Conservation (phyloP, 129 eudicot genomes). For the Dittrichia graveolens region DNA sequence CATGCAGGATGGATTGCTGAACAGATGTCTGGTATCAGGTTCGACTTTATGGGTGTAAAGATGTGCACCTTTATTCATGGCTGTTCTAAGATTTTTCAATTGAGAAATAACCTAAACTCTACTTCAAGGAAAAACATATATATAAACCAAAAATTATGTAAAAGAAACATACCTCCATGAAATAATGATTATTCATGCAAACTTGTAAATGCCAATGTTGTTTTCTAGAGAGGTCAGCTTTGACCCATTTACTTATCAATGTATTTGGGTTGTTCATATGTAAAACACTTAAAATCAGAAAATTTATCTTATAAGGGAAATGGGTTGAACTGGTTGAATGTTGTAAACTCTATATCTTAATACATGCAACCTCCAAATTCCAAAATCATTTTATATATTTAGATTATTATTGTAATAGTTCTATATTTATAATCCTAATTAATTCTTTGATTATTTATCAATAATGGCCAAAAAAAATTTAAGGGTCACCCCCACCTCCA, state of each 20-base stretch:
- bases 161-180: background rate
- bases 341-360: background rate
- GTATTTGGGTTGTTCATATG: background rate
- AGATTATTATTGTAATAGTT: background rate
- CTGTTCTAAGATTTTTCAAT: background rate
- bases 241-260: background rate
- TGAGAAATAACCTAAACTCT: background rate
- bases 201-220: background rate
- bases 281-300: background rate
- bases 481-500: background rate
- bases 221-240: background rate
- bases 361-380: background rate
- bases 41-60: conserved; percentile 20
- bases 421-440: background rate
- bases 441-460: background rate
- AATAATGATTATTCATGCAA: background rate
- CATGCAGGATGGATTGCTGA: conserved; percentile 80
- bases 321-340: background rate
- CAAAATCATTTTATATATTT: background rate
- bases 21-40: conserved; percentile 90
- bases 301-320: no score
- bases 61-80: conserved; percentile 16
- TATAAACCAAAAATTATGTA: background rate
- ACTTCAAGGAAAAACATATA: background rate
- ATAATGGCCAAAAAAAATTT: background rate